phyloP scores from a whole-genome alignment of 805 yeast genomes.

The Lachancea quebecensis region DNA sequence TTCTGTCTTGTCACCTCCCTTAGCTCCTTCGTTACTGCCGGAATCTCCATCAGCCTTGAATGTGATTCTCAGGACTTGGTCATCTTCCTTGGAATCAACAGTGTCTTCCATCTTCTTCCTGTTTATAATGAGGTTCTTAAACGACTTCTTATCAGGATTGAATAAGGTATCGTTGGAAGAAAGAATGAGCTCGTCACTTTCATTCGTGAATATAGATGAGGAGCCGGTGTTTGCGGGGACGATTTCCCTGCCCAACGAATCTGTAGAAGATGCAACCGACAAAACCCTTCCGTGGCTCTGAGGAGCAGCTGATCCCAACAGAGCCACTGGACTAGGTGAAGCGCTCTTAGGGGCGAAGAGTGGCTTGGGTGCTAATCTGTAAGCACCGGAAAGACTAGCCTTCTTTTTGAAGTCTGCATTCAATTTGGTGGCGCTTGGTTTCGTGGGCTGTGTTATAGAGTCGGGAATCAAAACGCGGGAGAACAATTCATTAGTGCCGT shows the following conservation, averaged over 20 bases:
- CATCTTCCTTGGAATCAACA: constrained; percentile 1
- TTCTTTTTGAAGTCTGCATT: constrained; percentile 46
- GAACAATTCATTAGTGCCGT: constrained; percentile 72
- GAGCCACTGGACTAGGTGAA: constrained; percentile 4
- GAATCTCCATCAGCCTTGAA: constrained; percentile 11
- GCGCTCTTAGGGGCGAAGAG: constrained; percentile 32
- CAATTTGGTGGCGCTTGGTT: constrained; percentile 44
- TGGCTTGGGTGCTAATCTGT: constrained; percentile 59
- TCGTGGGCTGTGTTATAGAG: constrained; percentile 35
- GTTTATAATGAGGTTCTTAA: constrained; percentile 24
- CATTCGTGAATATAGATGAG: constrained; percentile 9
- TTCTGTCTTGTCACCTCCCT: neutral
- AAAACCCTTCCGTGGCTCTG: constrained; percentile 1
- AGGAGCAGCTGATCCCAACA: constrained; percentile 1
- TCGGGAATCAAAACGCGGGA: constrained; percentile 30
- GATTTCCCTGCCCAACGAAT: constrained; percentile 14
- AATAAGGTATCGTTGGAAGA: constrained; percentile 19
- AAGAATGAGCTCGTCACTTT: constrained; percentile 20
- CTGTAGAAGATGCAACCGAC: constrained; percentile 10
- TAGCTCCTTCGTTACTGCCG: neutral
- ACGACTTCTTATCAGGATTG: constrained; percentile 26
- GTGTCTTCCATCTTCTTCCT: constrained; percentile 15
- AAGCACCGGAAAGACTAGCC: constrained; percentile 52
- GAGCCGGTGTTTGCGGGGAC: constrained; percentile 9
- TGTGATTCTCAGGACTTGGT: constrained; percentile 14